Conservation (phyloP, 306 rosid species). For the Vigna trinervia region DNA sequence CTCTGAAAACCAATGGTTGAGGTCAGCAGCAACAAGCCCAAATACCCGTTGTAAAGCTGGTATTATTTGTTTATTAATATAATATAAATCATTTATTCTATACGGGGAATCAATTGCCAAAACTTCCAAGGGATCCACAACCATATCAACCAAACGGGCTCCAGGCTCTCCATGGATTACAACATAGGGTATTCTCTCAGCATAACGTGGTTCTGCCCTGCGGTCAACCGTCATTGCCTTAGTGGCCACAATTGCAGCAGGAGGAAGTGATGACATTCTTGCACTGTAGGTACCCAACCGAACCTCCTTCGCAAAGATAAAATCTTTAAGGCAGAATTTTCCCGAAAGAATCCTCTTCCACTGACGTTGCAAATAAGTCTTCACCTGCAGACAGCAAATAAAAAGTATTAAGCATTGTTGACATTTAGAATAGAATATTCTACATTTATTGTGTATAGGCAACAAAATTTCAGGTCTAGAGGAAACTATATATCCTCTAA, state of each 20-base stretch:
- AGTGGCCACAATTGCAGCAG: slow-evolving; percentile 94
- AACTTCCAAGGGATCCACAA: slow-evolving; percentile 90
- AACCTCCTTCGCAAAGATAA: slow-evolving; percentile 96
- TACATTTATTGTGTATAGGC: neutral
- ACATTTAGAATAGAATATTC: no score
- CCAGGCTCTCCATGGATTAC: slow-evolving; percentile 96
- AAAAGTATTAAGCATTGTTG: slow-evolving; percentile 15
- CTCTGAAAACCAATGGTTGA: slow-evolving; percentile 83
- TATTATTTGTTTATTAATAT: slow-evolving; percentile 91
- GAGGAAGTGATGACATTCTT: slow-evolving; percentile 87
- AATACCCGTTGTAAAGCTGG: slow-evolving; percentile 90
- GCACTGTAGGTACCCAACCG: slow-evolving; percentile 82
- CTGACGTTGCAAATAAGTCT: slow-evolving; percentile 77
- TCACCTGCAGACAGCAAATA: slow-evolving; percentile 63
- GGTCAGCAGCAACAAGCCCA: slow-evolving; percentile 87
- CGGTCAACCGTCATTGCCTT: slow-evolving; percentile 90
- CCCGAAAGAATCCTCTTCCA: slow-evolving; percentile 91
- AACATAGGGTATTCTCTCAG: slow-evolving; percentile 83
- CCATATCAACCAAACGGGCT: slow-evolving; percentile 91
- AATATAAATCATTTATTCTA: slow-evolving; percentile 81
- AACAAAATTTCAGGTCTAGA: neutral
- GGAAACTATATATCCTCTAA: neutral
- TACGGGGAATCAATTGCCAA: slow-evolving; percentile 74
- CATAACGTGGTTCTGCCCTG: slow-evolving; percentile 96
- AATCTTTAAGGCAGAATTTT: slow-evolving; percentile 79